Conservation (phyloP, 2,329 filamentous ascomycete genomes). For the Cercospora sp. region DNA sequence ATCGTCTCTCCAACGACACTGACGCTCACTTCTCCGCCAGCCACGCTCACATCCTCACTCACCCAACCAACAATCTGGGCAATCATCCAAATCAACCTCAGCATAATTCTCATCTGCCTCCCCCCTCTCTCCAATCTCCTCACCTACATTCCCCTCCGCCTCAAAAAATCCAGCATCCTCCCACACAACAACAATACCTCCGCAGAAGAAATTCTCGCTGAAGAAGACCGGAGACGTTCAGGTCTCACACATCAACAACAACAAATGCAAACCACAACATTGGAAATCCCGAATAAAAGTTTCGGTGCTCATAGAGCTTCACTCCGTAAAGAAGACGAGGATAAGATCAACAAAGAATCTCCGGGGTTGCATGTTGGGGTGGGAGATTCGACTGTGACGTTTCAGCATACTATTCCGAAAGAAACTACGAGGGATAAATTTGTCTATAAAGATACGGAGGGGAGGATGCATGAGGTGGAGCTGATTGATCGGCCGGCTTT, state of each 20-base stretch:
- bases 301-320: background rate
- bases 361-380: conserved; percentile 10
- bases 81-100: conserved; percentile 14
- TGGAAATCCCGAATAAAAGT: background rate
- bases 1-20: conserved; percentile 4
- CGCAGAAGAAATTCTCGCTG: background rate
- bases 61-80: conserved; percentile 13
- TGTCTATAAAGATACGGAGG: conserved; percentile 14
- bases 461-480: conserved; percentile 18
- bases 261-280: background rate
- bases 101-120: conserved; percentile 17
- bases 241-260: background rate
- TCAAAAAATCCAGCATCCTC: background rate
- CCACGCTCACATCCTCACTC: background rate
- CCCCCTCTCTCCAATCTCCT: conserved; percentile 3
- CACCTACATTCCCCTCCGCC: background rate
- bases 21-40: background rate
- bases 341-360: background rate
- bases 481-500: conserved; percentile 11
- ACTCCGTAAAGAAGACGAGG: background rate
- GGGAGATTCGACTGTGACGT: background rate
- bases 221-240: background rate
- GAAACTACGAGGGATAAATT: conserved; percentile 11
- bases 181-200: background rate
- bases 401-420: conserved; percentile 13